phyloP scores from a whole-genome alignment of 2,329 filamentous ascomycete species.

The Phaeomoniella chlamydospora region DNA sequence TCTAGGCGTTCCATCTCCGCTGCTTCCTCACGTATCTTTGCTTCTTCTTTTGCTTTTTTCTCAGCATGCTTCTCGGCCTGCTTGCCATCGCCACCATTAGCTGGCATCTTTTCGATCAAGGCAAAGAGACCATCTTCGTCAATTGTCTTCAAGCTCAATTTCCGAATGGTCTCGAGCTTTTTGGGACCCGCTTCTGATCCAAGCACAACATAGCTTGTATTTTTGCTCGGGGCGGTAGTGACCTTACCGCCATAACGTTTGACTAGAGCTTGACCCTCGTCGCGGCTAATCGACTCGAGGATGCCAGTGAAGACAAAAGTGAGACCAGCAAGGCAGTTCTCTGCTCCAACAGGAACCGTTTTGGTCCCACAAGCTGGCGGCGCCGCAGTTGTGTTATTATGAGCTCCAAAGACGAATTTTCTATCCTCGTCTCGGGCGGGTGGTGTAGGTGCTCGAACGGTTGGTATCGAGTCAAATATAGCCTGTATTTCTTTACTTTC shows the following conservation, averaged over 20 bases:
- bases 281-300: conserved; percentile 63
- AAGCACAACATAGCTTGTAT: conserved; percentile 86
- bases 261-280: conserved; percentile 72
- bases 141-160: conserved; percentile 75
- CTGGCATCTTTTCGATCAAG: conserved; percentile 66
- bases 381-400: conserved; percentile 41
- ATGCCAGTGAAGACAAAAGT: conserved; percentile 94
- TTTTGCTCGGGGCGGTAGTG: conserved; percentile 70
- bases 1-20: conserved; percentile 79
- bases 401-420: conserved; percentile 71
- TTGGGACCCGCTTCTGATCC: conserved; percentile 84
- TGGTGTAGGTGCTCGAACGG: conserved; percentile 68
- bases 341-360: conserved; percentile 68
- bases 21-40: conserved; percentile 66
- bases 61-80: conserved; percentile 73
- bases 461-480: conserved; percentile 79
- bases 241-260: conserved; percentile 93
- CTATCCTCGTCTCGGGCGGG: conserved; percentile 51
- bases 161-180: conserved; percentile 75
- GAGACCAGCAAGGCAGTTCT: conserved; percentile 80
- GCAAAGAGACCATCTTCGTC: conserved; percentile 85
- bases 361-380: conserved; percentile 48
- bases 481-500: conserved; percentile 64
- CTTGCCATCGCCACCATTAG: conserved; percentile 75
- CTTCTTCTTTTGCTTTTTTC: conserved; percentile 73